A percentile compares a stretch with the other conserved stretches of the same genome.
Evolutionary conservation across 495 filamentous ascomycete species (phyloP).

Genomic region (Aspergillus sclerotioniger): DNA sequence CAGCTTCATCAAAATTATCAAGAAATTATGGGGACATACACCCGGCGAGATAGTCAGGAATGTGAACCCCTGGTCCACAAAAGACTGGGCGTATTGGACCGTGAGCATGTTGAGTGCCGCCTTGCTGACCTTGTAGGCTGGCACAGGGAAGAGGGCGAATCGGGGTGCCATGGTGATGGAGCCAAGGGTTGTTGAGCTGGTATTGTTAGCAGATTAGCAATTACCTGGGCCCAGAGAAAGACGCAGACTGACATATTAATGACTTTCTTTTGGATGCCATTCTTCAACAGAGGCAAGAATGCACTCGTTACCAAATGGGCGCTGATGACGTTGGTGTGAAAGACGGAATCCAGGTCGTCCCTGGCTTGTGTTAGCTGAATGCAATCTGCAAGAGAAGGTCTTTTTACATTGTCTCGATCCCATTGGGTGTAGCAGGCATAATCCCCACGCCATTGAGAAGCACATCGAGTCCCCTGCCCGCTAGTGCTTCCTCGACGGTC

Average conservation of each 20-base stretch:
- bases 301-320: neutral
- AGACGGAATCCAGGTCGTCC: neutral
- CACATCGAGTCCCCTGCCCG: neutral
- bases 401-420: neutral
- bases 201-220: too few relatives aligned
- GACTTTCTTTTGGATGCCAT: neutral
- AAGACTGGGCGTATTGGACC: conserved; percentile 34
- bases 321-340: neutral
- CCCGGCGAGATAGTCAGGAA: conserved; percentile 37
- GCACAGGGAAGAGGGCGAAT: neutral
- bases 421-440: neutral
- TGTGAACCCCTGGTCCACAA: conserved; percentile 30
- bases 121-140: conserved; percentile 44
- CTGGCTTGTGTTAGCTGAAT: neutral
- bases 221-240: too few relatives aligned
- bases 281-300: neutral
- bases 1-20: neutral
- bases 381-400: too few relatives aligned
- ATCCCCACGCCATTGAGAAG: neutral
- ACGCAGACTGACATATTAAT: neutral
- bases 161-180: neutral
- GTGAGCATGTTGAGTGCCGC: conserved; percentile 41
- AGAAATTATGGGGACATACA: neutral
- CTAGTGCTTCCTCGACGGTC: neutral
- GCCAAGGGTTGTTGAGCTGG: neutral